Evolutionary conservation across 805 yeast genomes (phyloP), one percentile per base, ranked within the genome.

Genomic region (Lipomyces oligophaga): DNA sequence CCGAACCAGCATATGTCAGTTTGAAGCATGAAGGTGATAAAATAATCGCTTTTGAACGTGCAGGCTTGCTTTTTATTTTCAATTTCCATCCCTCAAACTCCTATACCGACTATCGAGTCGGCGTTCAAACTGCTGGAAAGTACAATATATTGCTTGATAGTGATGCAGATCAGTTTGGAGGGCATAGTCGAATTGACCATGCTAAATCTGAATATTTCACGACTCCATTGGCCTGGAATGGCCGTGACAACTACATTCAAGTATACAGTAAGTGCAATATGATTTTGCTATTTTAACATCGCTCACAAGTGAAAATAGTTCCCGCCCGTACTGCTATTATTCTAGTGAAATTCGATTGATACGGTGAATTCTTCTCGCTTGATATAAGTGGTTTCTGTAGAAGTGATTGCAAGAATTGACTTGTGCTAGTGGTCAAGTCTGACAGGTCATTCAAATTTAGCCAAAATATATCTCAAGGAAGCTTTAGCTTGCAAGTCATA

Each of bases 1-100:
- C 84, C 47, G 72, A 87, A 47, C 81, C 76, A 59, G 95, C 94
- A 2, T 93, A 84, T 60, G 81, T 90, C 34, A 85, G 96, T 0
- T 73, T 88, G 62, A 90, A 90, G 64, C 80, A 93, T 64, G 95
- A 90, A 57, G 74, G 75, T 33, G 98, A 90, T 69, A 90, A 90
- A 67, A 83, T 90, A 43, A 66, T 93, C 45, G 96, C 79, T 0
- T 93, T 80, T 67, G 97, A 90, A 67, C 78, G 97, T 57, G 86
- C 83, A 44, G 93, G 89, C 0, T 73, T 86, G 26, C 61, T 93
- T 41, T 93, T 90, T 60, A 73, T 89, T 25, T 88, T 89, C 74
- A 90, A 93, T 67, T 86, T 93, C 74, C 86, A 90, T 66, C 95
- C 95, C 26, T 76, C 83, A 0, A 70, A 85, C 45, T 84, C 95